Evolutionary conservation across 1,139 yeast genomes (phyloP).

Genomic region (Hemisphaericaspora lyxosophila): DNA sequence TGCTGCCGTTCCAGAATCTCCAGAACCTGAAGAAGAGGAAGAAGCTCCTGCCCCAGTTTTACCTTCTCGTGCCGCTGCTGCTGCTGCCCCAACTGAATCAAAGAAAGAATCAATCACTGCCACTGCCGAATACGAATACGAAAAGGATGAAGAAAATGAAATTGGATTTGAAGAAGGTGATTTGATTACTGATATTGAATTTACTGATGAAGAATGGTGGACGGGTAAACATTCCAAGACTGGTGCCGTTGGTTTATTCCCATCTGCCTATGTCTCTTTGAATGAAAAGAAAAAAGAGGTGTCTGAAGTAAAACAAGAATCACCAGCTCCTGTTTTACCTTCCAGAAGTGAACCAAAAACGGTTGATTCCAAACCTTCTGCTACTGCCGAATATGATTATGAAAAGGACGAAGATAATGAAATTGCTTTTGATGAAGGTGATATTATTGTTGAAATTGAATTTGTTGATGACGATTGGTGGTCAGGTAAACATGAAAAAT

Average conservation of each 20-base stretch:
- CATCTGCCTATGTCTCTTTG: slow-evolving; percentile 64
- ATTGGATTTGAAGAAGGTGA: slow-evolving; percentile 68
- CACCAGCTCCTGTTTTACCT: slow-evolving; percentile 24
- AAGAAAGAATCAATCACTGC: slow-evolving; percentile 41
- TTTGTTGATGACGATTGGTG: slow-evolving; percentile 97
- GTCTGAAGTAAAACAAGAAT: slow-evolving; percentile 9
- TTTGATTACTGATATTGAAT: slow-evolving; percentile 59
- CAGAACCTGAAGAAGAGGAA: slow-evolving; percentile 19
- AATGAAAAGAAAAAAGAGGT: slow-evolving; percentile 18
- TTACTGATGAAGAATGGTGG: slow-evolving; percentile 85
- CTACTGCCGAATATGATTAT: slow-evolving; percentile 67
- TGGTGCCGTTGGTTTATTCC: slow-evolving; percentile 69
- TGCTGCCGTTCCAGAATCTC: slow-evolving; percentile 23
- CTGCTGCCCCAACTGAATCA: slow-evolving; percentile 21
- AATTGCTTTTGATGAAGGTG: slow-evolving; percentile 79
- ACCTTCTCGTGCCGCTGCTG: slow-evolving; percentile 17
- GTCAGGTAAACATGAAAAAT: slow-evolving; percentile 67
- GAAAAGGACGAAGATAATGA: slow-evolving; percentile 84
- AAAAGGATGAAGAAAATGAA: slow-evolving; percentile 75
- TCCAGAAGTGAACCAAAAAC: slow-evolving; percentile 21
- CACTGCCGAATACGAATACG: slow-evolving; percentile 65
- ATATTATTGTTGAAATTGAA: slow-evolving; percentile 74
- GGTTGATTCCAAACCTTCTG: slow-evolving; percentile 52
- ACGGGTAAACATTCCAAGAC: slow-evolving; percentile 60
- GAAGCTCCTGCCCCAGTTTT: slow-evolving; percentile 18